A percentile compares a stretch with the other conserved stretches of the same genome.
Evolutionary conservation across 1,284 basidiomycete genomes (phyloP).

Genomic region (Pisolithus thermaeus): DNA sequence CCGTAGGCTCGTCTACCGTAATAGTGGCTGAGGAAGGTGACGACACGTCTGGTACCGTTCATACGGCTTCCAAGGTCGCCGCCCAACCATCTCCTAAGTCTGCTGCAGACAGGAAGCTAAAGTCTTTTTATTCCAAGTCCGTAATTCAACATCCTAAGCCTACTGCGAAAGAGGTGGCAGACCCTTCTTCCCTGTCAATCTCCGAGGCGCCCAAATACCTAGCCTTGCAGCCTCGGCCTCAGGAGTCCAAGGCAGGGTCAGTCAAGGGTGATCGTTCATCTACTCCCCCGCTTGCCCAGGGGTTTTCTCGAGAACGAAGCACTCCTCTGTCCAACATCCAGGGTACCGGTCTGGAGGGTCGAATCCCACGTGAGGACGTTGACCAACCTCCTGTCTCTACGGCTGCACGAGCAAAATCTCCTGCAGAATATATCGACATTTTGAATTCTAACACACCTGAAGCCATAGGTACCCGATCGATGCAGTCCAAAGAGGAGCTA

Average conservation of each 20-base stretch:
- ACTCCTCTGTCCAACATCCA: slow-evolving; percentile 90
- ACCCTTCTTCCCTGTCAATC: slow-evolving; percentile 27
- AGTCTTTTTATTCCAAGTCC: too few species aligned
- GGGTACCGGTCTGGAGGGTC: slow-evolving; percentile 90
- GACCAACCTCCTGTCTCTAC: slow-evolving; percentile 60
- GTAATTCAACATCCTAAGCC: slow-evolving; percentile 17
- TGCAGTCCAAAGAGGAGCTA: slow-evolving; percentile 88
- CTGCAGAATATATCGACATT: slow-evolving; percentile 79
- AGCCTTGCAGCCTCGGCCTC: slow-evolving; percentile 34
- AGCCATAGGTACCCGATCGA: slow-evolving; percentile 84
- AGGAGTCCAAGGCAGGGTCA: slow-evolving; percentile 47
- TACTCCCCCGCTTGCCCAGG: slow-evolving; percentile 92
- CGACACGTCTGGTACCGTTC: slow-evolving; percentile 78
- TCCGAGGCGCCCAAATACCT: slow-evolving; percentile 37
- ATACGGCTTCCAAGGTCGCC: slow-evolving; percentile 52
- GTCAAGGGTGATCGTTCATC: slow-evolving; percentile 79
- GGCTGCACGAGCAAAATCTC: slow-evolving; percentile 27
- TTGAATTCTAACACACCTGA: slow-evolving; percentile 96
- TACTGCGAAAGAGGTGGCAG: slow-evolving; percentile 33
- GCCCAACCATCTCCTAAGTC: too few species aligned
- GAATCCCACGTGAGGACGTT: slow-evolving; percentile 91
- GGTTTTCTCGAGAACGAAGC: slow-evolving; percentile 92
- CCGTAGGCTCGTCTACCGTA: slow-evolving; percentile 84
- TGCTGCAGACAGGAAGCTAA: too few species aligned
- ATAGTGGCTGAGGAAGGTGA: slow-evolving; percentile 92